A percentile compares a stretch with the other conserved stretches of the same genome.
Conservation (phyloP, 352 stramenopile genomes). For the Pythium pectinolyticum region DNA sequence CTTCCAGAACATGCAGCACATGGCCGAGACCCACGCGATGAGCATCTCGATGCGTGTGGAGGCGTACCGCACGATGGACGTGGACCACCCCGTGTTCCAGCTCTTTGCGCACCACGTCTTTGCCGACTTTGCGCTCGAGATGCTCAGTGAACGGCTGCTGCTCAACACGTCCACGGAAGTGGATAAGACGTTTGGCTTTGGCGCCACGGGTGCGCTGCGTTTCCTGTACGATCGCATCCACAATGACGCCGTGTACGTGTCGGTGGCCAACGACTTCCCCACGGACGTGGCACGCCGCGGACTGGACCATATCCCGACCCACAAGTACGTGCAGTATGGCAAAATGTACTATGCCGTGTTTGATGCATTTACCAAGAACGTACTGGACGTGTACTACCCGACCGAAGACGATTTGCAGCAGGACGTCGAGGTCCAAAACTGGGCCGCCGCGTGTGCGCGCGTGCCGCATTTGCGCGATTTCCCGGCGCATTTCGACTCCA, state of each 20-base stretch:
- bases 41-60: constrained; percentile 41
- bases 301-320: constrained; percentile 29
- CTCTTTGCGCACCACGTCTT: constrained; percentile 44
- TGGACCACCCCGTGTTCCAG: constrained; percentile 35
- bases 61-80: constrained; percentile 33
- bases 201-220: constrained; percentile 30
- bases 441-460: constrained; percentile 5
- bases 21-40: constrained; percentile 22
- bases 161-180: constrained; percentile 42
- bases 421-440: constrained; percentile 36
- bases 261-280: constrained; percentile 26
- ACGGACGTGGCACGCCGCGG: constrained; percentile 15
- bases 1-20: constrained; percentile 18
- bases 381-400: constrained; percentile 35
- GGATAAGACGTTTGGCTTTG: constrained; percentile 49
- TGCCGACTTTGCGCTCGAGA: constrained; percentile 42
- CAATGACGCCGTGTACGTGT: constrained; percentile 13
- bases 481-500: constrained; percentile 7
- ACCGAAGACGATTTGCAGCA: constrained; percentile 28
- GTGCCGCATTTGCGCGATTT: constrained; percentile 17
- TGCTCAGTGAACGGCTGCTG: constrained; percentile 35
- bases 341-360: constrained; percentile 34
- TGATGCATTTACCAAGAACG: constrained; percentile 25
- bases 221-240: constrained; percentile 32
- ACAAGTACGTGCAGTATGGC: constrained; percentile 42